A percentile compares a stretch with the other conserved stretches of the same genome.
phyloP scores from a whole-genome alignment of 306 rosid genomes.

The Citrullus amarus region DNA sequence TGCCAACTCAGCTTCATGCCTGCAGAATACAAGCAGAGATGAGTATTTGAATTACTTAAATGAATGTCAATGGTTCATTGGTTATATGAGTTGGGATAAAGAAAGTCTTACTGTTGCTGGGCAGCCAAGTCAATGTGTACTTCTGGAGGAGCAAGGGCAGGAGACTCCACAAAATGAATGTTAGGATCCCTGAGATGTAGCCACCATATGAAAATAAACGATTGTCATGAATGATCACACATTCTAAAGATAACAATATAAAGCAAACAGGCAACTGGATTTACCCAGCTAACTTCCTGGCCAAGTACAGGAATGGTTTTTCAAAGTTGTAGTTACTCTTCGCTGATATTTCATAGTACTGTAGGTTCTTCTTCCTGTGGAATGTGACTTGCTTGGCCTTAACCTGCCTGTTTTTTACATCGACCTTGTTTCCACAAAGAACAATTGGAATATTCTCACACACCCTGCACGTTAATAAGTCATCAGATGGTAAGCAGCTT shows the following conservation, averaged over 20 bases:
- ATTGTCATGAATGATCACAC: neutral
- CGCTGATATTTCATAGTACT: constrained; percentile 7
- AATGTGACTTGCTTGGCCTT: constrained; percentile 18
- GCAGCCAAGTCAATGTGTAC: constrained; percentile 19
- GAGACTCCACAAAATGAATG: constrained; percentile 15
- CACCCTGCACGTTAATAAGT: constrained; percentile 8
- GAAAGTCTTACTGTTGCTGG: constrained; percentile 10
- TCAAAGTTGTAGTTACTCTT: constrained; percentile 10
- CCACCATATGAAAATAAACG: neutral
- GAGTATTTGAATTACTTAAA: neutral
- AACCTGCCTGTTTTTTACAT: neutral
- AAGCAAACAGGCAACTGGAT: neutral
- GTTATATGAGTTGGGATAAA: neutral
- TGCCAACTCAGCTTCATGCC: constrained; percentile 18
- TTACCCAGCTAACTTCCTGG: constrained; percentile 15
- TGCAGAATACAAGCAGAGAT: neutral
- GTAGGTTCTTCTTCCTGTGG: constrained; percentile 17
- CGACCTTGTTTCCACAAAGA: constrained; percentile 17
- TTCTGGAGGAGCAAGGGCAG: constrained; percentile 20
- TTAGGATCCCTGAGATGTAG: neutral
- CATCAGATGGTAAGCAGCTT: neutral
- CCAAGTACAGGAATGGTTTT: constrained; percentile 18
- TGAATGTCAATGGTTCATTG: neutral
- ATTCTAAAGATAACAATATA: neutral
- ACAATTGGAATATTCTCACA: constrained; percentile 23